Percentiles rank a stretch among this genome's conserved stretches.
phyloP scores from a whole-genome alignment of 2,329 filamentous ascomycete species.

The Epichloe amarillans region DNA sequence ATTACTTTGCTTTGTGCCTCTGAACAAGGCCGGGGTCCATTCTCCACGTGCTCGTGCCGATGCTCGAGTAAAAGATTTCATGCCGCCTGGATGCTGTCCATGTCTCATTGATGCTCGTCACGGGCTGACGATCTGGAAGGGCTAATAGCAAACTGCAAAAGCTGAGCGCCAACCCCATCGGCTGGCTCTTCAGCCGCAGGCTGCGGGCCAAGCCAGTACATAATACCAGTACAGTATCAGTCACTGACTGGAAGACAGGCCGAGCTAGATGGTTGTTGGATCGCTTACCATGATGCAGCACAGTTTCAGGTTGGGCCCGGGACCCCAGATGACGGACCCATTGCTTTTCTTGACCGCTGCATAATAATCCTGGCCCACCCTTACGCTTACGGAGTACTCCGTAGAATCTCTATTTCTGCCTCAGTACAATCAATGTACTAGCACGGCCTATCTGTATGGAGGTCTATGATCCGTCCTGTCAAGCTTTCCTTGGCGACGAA shows the following conservation, averaged over 20 bases:
- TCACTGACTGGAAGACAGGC: neutral
- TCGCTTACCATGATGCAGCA: neutral
- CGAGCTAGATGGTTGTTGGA: neutral
- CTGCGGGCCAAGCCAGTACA: neutral
- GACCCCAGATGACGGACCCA: neutral
- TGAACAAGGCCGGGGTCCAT: neutral
- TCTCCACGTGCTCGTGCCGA: neutral
- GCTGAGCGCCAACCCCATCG: neutral
- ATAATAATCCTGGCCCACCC: neutral
- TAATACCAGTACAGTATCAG: neutral
- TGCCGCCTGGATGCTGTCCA: neutral
- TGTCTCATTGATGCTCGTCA: neutral
- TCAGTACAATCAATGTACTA: neutral
- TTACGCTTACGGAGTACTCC: no score
- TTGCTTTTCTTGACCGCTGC: neutral
- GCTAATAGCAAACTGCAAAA: neutral
- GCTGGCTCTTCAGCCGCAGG: neutral
- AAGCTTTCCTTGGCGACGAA: neutral
- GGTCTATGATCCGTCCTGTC: neutral
- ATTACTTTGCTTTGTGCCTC: no score
- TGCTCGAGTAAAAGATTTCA: neutral
- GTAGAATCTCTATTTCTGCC: neutral
- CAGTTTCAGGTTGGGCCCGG: neutral
- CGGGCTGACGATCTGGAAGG: neutral
- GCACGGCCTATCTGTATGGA: neutral